phyloP scores from a whole-genome alignment of 2,329 filamentous ascomycete genomes.

The Aureobasidium sp. region DNA sequence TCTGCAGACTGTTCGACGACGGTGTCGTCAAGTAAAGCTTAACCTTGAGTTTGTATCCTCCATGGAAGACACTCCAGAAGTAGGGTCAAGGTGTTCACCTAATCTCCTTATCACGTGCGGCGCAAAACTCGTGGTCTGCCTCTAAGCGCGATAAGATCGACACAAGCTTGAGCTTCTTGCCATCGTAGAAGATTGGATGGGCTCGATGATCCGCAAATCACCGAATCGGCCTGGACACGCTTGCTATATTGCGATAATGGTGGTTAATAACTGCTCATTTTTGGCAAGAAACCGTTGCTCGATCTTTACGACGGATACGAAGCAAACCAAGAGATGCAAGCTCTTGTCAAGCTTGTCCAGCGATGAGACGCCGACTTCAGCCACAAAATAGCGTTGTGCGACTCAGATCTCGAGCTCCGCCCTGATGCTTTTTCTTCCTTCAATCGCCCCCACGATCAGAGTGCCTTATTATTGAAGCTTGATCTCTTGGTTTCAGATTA shows the following conservation, averaged over 20 bases:
- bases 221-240: not conserved
- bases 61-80: not conserved
- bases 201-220: not conserved
- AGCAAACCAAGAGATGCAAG: not conserved
- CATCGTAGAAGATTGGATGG: not conserved
- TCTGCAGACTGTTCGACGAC: not conserved
- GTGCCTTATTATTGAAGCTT: constrained; percentile 9
- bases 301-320: not conserved
- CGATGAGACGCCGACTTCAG: constrained; percentile 4
- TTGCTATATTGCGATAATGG: constrained; percentile 4
- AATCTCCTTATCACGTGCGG: not conserved
- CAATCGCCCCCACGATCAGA: not conserved
- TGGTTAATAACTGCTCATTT: not conserved
- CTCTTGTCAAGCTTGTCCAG: not conserved
- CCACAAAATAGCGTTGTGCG: constrained; percentile 6
- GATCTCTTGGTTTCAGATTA: constrained; percentile 3
- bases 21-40: constrained; percentile 2
- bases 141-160: not conserved
- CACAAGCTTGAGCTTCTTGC: constrained; percentile 3
- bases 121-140: not conserved
- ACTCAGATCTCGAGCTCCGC: constrained; percentile 3
- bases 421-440: not conserved
- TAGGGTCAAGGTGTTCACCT: not conserved
- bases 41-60: not conserved
- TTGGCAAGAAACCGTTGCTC: not conserved